phyloP scores from a whole-genome alignment of 306 rosid species.

The Parietaria judaica region DNA sequence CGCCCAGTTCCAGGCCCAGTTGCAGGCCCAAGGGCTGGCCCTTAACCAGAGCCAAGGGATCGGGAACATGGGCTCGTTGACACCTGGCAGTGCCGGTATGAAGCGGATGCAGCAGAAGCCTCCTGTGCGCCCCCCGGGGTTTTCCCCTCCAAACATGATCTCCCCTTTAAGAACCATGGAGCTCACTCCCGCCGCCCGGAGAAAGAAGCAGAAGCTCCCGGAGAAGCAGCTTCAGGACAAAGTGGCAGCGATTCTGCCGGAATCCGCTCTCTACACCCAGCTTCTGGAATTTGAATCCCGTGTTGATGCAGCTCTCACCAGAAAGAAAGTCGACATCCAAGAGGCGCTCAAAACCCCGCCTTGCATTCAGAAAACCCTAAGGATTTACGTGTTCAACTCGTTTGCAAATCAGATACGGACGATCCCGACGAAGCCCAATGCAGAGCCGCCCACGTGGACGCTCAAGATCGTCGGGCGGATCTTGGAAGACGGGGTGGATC shows the following conservation, averaged over 20 bases:
- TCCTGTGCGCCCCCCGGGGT: constrained; percentile 69
- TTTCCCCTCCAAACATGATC: constrained; percentile 44
- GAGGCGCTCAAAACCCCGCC: constrained; percentile 89
- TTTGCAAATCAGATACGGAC: constrained; percentile 78
- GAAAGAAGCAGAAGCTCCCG: constrained; percentile 92
- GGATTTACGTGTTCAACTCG: constrained; percentile 87
- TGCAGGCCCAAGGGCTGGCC: constrained; percentile 82
- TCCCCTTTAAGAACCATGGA: constrained; percentile 81
- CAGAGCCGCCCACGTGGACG: constrained; percentile 89
- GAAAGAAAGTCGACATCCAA: constrained; percentile 96
- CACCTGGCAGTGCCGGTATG: constrained; percentile 39
- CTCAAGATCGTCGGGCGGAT: constrained; percentile 93
- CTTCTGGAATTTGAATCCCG: constrained; percentile 96
- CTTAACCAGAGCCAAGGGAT: constrained; percentile 57
- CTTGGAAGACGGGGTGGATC: constrained; percentile 93
- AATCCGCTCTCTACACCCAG: constrained; percentile 89
- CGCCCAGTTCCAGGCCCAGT: constrained; percentile 87
- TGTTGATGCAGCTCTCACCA: constrained; percentile 76
- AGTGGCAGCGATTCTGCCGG: constrained; percentile 81
- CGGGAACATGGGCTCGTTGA: constrained; percentile 50
- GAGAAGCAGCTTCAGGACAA: constrained; percentile 87
- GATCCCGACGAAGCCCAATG: constrained; percentile 76
- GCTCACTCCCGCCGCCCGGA: constrained; percentile 59
- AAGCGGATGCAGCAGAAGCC: constrained; percentile 77
- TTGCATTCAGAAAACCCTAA: constrained; percentile 83